Conservation (phyloP, 2,329 filamentous ascomycete genomes). For the Metarhizium rileyi region DNA sequence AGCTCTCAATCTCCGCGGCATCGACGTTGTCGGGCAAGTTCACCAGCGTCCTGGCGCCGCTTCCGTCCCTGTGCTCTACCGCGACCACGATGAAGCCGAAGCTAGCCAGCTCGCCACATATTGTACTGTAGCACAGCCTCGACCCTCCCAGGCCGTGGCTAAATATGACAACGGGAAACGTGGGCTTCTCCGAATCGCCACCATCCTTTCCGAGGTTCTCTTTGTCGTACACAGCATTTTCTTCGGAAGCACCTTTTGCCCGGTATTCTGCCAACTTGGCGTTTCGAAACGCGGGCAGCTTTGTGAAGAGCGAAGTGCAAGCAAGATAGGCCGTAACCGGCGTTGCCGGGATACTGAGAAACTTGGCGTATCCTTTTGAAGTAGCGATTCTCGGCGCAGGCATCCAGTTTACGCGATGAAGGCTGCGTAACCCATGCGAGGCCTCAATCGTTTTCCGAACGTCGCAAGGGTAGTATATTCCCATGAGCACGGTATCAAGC, state of each 20-base stretch:
- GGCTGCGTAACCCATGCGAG: slow-evolving; percentile 25
- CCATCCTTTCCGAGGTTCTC: slow-evolving; percentile 11
- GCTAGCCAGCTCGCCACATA: slow-evolving; percentile 57
- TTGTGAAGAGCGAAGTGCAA: slow-evolving; percentile 52
- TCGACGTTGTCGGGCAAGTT: slow-evolving; percentile 39
- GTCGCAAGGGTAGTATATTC: slow-evolving; percentile 54
- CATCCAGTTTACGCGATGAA: slow-evolving; percentile 51
- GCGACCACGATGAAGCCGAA: slow-evolving; percentile 57
- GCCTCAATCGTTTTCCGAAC: slow-evolving; percentile 17
- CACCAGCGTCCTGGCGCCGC: slow-evolving; percentile 49
- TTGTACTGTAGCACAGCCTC: slow-evolving; percentile 49
- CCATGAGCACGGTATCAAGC: slow-evolving; percentile 49
- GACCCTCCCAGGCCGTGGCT: slow-evolving; percentile 57
- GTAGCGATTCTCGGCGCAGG: slow-evolving; percentile 45
- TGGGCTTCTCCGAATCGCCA: slow-evolving; percentile 26
- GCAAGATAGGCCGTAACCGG: slow-evolving; percentile 44
- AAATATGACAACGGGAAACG: slow-evolving; percentile 55
- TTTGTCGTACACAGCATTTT: slow-evolving; percentile 22
- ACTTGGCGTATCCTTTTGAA: slow-evolving; percentile 53
- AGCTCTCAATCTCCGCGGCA: slow-evolving; percentile 20
- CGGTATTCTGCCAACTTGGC: slow-evolving; percentile 45
- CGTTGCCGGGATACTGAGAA: slow-evolving; percentile 40
- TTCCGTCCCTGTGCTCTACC: slow-evolving; percentile 56
- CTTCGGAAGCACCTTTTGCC: slow-evolving; percentile 31
- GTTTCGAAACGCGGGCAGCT: slow-evolving; percentile 54